These are phyloP conservation scores for Xerocomellus dryophilus DNA, from an alignment of 768 basidiomycete species.

Conservation along the genomic window DNA sequence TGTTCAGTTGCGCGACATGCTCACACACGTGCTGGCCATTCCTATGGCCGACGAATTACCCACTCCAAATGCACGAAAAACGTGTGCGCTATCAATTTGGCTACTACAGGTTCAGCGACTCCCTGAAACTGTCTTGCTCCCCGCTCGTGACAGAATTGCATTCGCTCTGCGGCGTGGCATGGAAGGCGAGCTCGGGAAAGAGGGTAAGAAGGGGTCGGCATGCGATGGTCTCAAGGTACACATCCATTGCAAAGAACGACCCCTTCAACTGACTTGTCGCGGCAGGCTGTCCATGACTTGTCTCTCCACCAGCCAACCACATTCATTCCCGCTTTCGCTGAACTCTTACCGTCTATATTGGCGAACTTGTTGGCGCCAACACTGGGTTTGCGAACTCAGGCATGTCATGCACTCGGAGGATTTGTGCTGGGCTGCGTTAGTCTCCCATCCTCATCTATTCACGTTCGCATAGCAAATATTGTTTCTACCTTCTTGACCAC, in stretches of 20 bases:
- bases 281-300: conserved; percentile 71
- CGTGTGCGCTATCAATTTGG: conserved; percentile 74
- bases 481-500: conserved; percentile 50
- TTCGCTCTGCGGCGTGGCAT: conserved; percentile 72
- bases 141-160: conserved; percentile 64
- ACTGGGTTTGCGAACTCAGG: conserved; percentile 62
- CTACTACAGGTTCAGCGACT: conserved; percentile 70
- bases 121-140: conserved; percentile 55
- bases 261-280: conserved; percentile 10
- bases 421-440: conserved; percentile 53
- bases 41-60: conserved; percentile 67
- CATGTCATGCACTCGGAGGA: conserved; percentile 73
- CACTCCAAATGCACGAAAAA: conserved; percentile 84
- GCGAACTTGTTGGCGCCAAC: conserved; percentile 62
- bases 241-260: conserved; percentile 6
- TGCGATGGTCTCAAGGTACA: conserved; percentile 75
- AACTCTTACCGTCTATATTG: conserved; percentile 60
- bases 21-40: conserved; percentile 66
- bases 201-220: conserved; percentile 82
- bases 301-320: conserved; percentile 57
- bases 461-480: conserved; percentile 50
- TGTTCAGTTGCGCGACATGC: conserved; percentile 52
- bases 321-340: conserved; percentile 66
- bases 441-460: conserved; percentile 46
- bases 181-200: conserved; percentile 82